These are phyloP conservation scores for Lentinula sp. DNA, from an alignment of 768 basidiomycete species.

Conservation along the genomic window DNA sequence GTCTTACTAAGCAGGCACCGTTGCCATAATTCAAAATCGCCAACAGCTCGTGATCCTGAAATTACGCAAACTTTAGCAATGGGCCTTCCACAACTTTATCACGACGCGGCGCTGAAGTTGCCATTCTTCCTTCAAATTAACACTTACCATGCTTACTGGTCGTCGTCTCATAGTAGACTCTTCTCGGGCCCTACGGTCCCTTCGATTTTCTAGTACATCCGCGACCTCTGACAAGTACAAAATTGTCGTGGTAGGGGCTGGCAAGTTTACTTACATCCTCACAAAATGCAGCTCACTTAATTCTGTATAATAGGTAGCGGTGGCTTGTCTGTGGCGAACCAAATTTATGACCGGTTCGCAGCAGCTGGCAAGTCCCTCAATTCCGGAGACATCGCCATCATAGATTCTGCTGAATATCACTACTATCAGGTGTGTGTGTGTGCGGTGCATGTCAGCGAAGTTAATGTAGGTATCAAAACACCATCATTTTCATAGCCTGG, in stretches of 20 bases:
- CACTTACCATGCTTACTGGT: not conserved
- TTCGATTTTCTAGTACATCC: conserved; percentile 24
- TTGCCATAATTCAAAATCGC: not conserved
- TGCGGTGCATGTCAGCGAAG: not conserved
- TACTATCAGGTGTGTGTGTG: conserved; percentile 62
- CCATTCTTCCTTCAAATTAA: too few species aligned
- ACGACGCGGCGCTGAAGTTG: too few species aligned
- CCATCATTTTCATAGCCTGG: conserved; percentile 56
- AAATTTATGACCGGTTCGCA: conserved; percentile 78
- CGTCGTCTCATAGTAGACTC: conserved; percentile 7
- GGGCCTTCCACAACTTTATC: not conserved
- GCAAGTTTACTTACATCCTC: conserved; percentile 31
- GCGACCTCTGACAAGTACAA: conserved; percentile 54
- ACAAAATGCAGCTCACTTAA: not conserved
- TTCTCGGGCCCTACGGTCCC: not conserved
- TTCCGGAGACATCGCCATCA: conserved; percentile 75
- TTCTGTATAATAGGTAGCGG: conserved; percentile 52
- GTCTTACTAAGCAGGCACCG: not conserved
- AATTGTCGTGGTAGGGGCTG: conserved; percentile 83
- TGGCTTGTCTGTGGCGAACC: conserved; percentile 80
- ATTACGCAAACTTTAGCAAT: not conserved
- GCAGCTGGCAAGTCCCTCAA: conserved; percentile 61
- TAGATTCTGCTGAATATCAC: conserved; percentile 79
- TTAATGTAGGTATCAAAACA: not conserved
- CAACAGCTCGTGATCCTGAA: not conserved